Percentiles rank a stretch among this genome's conserved stretches.
Evolutionary conservation across 1,139 yeast species (phyloP).

Genomic region (Kodamaea fungicola): DNA sequence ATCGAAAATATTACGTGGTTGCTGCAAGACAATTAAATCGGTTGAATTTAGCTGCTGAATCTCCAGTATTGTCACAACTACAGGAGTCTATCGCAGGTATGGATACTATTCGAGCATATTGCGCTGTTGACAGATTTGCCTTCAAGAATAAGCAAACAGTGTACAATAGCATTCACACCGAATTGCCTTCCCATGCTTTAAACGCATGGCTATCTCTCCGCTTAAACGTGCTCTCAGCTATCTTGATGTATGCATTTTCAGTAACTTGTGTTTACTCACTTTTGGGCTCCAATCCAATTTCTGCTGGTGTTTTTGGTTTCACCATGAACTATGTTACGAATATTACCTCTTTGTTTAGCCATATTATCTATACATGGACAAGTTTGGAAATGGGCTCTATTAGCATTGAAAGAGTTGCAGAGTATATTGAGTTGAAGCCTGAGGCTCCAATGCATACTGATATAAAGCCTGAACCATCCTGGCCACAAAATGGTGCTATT

Average conservation of each 20-base stretch:
- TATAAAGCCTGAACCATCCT: constrained; percentile 18
- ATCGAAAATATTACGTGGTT: constrained; percentile 21
- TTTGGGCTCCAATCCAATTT: constrained; percentile 15
- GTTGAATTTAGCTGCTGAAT: constrained; percentile 19
- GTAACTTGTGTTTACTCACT: constrained; percentile 18
- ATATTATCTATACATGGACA: constrained; percentile 25
- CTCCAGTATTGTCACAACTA: constrained; percentile 25
- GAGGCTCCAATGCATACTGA: constrained; percentile 27
- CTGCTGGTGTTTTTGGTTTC: constrained; percentile 27
- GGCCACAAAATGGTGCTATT: constrained; percentile 26
- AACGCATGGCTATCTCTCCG: constrained; percentile 29
- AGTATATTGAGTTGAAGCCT: constrained; percentile 21
- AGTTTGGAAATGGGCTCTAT: constrained; percentile 25
- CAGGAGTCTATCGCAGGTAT: constrained; percentile 29
- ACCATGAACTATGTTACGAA: constrained; percentile 25
- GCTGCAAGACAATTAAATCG: constrained; percentile 26
- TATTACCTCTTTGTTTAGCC: constrained; percentile 20
- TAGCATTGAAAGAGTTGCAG: constrained; percentile 25
- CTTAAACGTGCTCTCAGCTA: constrained; percentile 22
- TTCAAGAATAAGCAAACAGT: constrained; percentile 15
- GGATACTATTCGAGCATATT: constrained; percentile 26
- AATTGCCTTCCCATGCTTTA: constrained; percentile 13
- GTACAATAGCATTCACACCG: constrained; percentile 15
- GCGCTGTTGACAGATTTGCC: constrained; percentile 21
- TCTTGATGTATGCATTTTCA: constrained; percentile 20